Percentiles rank a stretch among this genome's conserved stretches.
phyloP scores from a whole-genome alignment of 1,284 basidiomycete species.

The Ceratobasidium sp. region DNA sequence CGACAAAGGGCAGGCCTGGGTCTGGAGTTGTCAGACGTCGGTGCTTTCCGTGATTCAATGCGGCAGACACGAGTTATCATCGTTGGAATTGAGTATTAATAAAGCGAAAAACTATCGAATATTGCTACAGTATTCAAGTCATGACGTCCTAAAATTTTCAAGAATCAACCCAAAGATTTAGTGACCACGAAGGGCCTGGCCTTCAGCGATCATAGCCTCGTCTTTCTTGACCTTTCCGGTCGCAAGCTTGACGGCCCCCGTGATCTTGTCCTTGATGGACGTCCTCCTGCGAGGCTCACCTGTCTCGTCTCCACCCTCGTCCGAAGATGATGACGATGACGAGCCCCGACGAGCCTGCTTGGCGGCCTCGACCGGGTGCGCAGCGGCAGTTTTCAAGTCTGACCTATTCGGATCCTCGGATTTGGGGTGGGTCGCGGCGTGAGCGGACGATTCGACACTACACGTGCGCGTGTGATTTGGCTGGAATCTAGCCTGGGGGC shows the following conservation, averaged over 20 bases:
- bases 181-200: constrained; percentile 31
- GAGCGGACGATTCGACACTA: not conserved
- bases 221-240: constrained; percentile 47
- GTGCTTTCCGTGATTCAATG: no score
- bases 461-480: no score
- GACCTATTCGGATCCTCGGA: constrained; percentile 16
- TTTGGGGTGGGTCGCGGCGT: constrained; percentile 13
- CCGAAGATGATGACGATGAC: constrained; percentile 16
- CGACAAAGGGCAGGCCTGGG: no score
- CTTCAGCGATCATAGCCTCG: constrained; percentile 45
- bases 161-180: not conserved
- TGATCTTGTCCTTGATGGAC: constrained; percentile 50
- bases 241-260: constrained; percentile 49
- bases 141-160: not conserved
- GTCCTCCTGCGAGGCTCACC: not conserved
- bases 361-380: constrained; percentile 31
- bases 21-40: no score
- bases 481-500: no score
- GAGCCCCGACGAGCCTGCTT: constrained; percentile 5
- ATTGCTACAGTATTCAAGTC: constrained; percentile 14
- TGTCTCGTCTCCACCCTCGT: not conserved
- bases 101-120: not conserved
- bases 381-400: constrained; percentile 30
- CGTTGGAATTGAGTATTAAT: no score
- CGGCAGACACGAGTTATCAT: no score